A percentile compares a stretch with the other conserved stretches of the same genome.
phyloP scores from a whole-genome alignment of 495 filamentous ascomycete species.

The Chaetomium fimeti region DNA sequence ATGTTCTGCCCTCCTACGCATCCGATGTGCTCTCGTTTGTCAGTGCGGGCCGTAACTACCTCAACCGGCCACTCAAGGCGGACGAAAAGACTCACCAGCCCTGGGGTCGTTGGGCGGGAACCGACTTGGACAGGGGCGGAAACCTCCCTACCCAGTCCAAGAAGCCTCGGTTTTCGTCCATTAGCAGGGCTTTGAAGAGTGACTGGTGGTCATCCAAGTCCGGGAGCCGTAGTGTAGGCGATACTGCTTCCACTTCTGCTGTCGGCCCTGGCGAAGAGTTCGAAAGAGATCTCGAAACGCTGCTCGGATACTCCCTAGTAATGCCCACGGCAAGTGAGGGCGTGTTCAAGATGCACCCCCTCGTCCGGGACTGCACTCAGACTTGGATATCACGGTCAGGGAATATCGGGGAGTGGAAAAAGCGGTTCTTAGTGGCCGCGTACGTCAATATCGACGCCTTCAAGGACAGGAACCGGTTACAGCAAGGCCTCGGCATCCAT shows the following conservation, averaged over 20 bases:
- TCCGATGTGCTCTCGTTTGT: neutral
- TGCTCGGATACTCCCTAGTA: constrained; percentile 7
- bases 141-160: neutral
- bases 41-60: neutral
- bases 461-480: neutral
- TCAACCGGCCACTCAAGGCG: neutral
- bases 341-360: constrained; percentile 11
- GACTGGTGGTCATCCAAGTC: neutral
- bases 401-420: neutral
- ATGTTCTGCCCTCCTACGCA: neutral
- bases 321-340: neutral
- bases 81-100: neutral
- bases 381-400: neutral
- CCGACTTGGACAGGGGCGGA: too few species aligned
- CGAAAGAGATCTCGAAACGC: neutral
- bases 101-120: neutral
- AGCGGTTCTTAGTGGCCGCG: neutral
- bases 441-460: neutral
- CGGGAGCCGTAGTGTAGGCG: neutral
- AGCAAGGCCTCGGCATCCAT: neutral
- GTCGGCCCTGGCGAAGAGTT: neutral
- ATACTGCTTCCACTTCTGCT: neutral
- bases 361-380: constrained; percentile 13
- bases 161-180: neutral
- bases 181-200: neutral